Base-by-base conservation (phyloP, 108 stramenopile species). In the Cylindrotheca fusiformis region DNA sequence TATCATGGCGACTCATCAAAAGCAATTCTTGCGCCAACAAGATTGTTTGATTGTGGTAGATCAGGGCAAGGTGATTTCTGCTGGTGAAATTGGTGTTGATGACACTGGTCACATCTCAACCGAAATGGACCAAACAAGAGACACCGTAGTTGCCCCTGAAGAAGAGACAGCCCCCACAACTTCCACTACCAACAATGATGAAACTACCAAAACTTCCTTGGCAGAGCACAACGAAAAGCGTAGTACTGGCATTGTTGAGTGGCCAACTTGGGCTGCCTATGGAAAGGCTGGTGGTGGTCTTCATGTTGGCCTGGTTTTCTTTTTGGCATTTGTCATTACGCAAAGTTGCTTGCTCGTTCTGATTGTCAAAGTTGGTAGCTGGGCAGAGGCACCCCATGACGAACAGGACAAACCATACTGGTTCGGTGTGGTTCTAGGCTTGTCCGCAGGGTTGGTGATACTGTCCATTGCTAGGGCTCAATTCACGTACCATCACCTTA, bases 1-100 rank as follows among this genome's bases (percentile, higher is more conserved):
- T 28, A 50, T 98, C 24, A 67, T 98, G 24, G 95, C 90, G 2
- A 95, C 95, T 23, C 96, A 98, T 74, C 95, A 97, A 71, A 95
- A 96, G 45, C 95, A 96, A 59, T 91, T 86, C 61, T 84, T 84
- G 68, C 41, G 69, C 3, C 73, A 56, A 20, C 77, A 85, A 12
- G 64, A 67, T 6, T 64, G 76, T 1, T 90, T 87, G 61, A 83
- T 96, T n/a, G 62, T 95, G 33, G 74, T 99, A 75, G 70, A 67
- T 20, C 67, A 67, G 31, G 91, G 94, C 2, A 63, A 53, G 24
- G 65, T 93, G 25, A 73, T 58, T 12, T 87, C 75, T 41, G 48
- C 72, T 46, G 96, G 96, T 41, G 10, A 6, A 6, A 10, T 41
- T 6, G n/a, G n/a, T n/a, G n/a, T n/a, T n/a, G n/a, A n/a, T n/a